These are phyloP conservation scores for Hypoxylon rubiginosum DNA, from an alignment of 2,329 filamentous ascomycete genomes.

Conservation along the genomic window DNA sequence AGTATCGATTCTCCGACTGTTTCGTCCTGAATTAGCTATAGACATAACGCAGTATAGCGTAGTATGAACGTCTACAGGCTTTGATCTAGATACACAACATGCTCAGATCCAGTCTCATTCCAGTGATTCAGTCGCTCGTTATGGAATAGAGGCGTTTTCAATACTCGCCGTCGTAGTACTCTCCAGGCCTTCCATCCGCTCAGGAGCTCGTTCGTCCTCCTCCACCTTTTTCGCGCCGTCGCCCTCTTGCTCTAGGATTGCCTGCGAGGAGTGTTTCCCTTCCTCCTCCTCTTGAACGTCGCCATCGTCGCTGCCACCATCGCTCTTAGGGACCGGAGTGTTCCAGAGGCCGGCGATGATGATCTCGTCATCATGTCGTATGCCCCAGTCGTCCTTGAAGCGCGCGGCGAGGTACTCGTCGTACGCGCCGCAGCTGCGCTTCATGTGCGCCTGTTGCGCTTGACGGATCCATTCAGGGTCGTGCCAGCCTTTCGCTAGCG, in stretches of 20 bases:
- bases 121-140: not conserved
- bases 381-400: constrained; percentile 64
- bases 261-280: too few relatives aligned
- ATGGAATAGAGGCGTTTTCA: not conserved
- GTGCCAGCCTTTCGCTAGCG: constrained; percentile 63
- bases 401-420: constrained; percentile 61
- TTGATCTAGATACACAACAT: constrained; percentile 13
- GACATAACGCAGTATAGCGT: not conserved
- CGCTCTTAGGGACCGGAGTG: too few relatives aligned
- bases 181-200: constrained; percentile 17
- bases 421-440: constrained; percentile 64
- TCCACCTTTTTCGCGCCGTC: not conserved
- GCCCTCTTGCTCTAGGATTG: not conserved
- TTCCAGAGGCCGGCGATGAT: too few relatives aligned
- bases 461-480: constrained; percentile 66
- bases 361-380: too few relatives aligned
- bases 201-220: not conserved
- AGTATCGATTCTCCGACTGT: not conserved
- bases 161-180: not conserved
- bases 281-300: too few relatives aligned
- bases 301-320: too few relatives aligned
- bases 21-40: not conserved
- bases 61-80: not conserved
- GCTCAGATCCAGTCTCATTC: constrained; percentile 59
- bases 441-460: constrained; percentile 65